These are phyloP conservation scores for Astragalus glycyphyllos DNA, from an alignment of 306 rosid species.

Conservation along the genomic window DNA sequence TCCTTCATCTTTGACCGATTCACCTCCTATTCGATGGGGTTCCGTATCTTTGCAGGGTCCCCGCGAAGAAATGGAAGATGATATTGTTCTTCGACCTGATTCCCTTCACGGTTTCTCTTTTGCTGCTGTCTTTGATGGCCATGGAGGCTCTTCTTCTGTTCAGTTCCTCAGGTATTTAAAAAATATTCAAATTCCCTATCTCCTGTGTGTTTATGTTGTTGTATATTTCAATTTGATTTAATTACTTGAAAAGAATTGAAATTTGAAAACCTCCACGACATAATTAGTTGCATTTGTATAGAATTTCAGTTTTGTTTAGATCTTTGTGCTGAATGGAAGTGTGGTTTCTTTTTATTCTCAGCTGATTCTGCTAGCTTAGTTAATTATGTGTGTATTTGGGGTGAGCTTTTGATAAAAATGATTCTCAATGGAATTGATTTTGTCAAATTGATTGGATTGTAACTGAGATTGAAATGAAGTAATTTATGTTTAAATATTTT, in stretches of 20 bases:
- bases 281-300: no score
- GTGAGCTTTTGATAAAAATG: neutral
- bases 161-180: conserved; percentile 76
- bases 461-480: neutral
- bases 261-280: no score
- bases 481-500: neutral
- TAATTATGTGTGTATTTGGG: neutral
- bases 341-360: conserved; percentile 6
- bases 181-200: no score
- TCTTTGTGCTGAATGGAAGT: conserved; percentile 8
- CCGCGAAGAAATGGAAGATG: conserved; percentile 96
- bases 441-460: neutral
- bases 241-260: no score
- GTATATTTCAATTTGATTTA: no score
- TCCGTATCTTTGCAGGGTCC: conserved; percentile 79
- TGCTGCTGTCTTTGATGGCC: conserved; percentile 97
- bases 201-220: no score
- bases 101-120: conserved; percentile 73
- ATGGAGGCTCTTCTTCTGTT: conserved; percentile 85
- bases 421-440: neutral
- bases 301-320: neutral
- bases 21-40: conserved; percentile 79
- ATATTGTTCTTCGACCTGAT: conserved; percentile 62
- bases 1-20: conserved; percentile 66
- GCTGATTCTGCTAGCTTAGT: conserved; percentile 2